Evolutionary conservation across 495 filamentous ascomycete genomes (phyloP).

Genomic region (Glarea lozoyensis): DNA sequence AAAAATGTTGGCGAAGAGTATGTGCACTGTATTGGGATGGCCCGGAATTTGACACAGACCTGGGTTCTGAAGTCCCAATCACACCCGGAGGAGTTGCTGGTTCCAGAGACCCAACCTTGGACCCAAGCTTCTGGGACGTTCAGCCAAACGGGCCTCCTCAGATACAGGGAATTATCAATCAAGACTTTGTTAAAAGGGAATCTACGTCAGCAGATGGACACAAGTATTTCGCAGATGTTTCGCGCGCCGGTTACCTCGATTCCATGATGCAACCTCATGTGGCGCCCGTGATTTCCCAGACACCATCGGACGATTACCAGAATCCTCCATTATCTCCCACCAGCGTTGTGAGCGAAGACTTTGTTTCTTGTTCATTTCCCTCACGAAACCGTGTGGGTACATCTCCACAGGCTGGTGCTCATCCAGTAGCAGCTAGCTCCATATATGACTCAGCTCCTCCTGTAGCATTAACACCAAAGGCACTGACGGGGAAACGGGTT

Average conservation of each 20-base stretch:
- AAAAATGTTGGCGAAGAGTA: conserved; percentile 93
- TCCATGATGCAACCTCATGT: conserved; percentile 1
- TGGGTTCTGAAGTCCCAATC: conserved; percentile 60
- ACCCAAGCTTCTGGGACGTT: conserved; percentile 37
- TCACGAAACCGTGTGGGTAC: conserved; percentile 46
- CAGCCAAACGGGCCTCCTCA: conserved; percentile 28
- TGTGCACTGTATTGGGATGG: conserved; percentile 85
- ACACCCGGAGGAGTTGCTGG: conserved; percentile 61
- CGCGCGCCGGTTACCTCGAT: conserved; percentile 32
- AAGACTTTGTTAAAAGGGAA: conserved; percentile 27
- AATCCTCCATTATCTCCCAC: conserved; percentile 32
- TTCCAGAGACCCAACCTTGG: conserved; percentile 41
- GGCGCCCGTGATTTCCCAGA: neutral
- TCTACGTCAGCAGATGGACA: conserved; percentile 20
- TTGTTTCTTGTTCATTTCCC: conserved; percentile 78
- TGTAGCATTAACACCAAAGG: conserved; percentile 41
- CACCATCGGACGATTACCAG: neutral
- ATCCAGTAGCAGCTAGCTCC: conserved; percentile 50
- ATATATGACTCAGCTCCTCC: conserved; percentile 26
- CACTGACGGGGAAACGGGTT: conserved; percentile 42
- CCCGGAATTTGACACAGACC: conserved; percentile 45
- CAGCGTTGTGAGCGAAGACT: conserved; percentile 48
- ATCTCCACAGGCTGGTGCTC: conserved; percentile 29
- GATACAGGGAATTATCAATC: conserved; percentile 29
- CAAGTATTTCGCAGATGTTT: conserved; percentile 39